Base-by-base conservation (phyloP, 139 green algal genomes). In the Chlamydomonas eustigma region DNA sequence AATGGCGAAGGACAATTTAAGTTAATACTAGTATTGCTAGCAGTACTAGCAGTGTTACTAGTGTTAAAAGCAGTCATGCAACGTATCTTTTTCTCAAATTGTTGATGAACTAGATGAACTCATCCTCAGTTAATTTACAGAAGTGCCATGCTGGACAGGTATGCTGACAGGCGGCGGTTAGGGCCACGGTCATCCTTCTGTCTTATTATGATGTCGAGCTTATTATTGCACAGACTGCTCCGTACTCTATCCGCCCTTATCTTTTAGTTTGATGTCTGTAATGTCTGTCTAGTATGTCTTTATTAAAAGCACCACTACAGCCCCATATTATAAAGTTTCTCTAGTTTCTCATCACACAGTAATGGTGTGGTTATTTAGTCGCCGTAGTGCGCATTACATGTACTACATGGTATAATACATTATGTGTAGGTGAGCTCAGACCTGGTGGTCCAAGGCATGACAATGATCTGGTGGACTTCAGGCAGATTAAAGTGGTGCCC, bases 401-500 rank as follows among this genome's bases (percentile, higher is more conserved):
- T 18, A 28, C 44, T 58, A 12, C 44, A 28, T 58, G 44, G 12
- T 58, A 58, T 58, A 12, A 58, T 58, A 18, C 12, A 58, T 28
- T 58, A 18, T 37, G 5, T 38, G 4, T 64, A 79, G 69, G 68
- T 5, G n/a, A 25, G 51, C 30, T 76, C 37, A 64, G 58, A 18
- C 65, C 74, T 38, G 67, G 36, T 2, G 75, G 80, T 22, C 39
- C 76, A 6, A 77, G 87, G 4, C 85, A 91, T 64, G 85, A 91
- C 80, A 91, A 91, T 72, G 87, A 91, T 78, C 30, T 73, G 2
- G 74, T 33, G 24, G 51, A 78, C 58, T 80, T 83, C 50, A 4
- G 12, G 0, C 37, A 28, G 4, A 83, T 90, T 3, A 73, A 36
- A 2, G 74, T 91, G 8, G 76, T 74, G 33, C 87, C 87, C n/a